These are phyloP conservation scores for Flaveria brownii DNA, from an alignment of 129 eudicot species.

Conservation along the genomic window DNA sequence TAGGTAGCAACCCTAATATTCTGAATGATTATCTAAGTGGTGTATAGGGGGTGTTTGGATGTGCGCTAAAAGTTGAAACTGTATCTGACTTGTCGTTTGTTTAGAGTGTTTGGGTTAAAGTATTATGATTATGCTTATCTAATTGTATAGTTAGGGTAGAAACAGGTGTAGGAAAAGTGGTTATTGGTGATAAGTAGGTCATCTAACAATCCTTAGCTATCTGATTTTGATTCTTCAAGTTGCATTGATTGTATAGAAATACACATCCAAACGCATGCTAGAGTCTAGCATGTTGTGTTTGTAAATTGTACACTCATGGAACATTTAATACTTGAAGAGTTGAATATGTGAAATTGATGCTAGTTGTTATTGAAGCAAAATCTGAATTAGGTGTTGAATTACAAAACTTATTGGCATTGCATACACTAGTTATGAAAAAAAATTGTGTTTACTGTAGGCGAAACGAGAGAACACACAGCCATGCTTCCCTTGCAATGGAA, in stretches of 20 bases:
- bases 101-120: too few species aligned
- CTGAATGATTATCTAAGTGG: too few species aligned
- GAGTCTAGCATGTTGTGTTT: background rate
- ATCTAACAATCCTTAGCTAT: background rate
- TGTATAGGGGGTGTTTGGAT: too few species aligned
- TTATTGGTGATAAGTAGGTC: too few species aligned
- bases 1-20: background rate
- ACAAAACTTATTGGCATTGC: background rate
- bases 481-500: slow-evolving; percentile 91
- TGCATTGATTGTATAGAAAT: background rate
- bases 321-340: background rate
- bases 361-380: slow-evolving; percentile 1
- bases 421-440: background rate
- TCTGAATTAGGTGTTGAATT: slow-evolving; percentile 6
- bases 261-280: background rate
- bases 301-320: background rate
- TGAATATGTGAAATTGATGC: background rate
- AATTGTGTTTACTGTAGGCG: slow-evolving; percentile 52
- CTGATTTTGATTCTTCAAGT: slow-evolving; percentile 1
- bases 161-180: too few species aligned
- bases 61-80: too few species aligned
- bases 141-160: too few species aligned
- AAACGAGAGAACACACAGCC: slow-evolving; percentile 94
- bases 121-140: too few species aligned
- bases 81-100: too few species aligned